phyloP scores from a whole-genome alignment of 2,329 filamentous ascomycete genomes.

The Talaromyces verruculosus region DNA sequence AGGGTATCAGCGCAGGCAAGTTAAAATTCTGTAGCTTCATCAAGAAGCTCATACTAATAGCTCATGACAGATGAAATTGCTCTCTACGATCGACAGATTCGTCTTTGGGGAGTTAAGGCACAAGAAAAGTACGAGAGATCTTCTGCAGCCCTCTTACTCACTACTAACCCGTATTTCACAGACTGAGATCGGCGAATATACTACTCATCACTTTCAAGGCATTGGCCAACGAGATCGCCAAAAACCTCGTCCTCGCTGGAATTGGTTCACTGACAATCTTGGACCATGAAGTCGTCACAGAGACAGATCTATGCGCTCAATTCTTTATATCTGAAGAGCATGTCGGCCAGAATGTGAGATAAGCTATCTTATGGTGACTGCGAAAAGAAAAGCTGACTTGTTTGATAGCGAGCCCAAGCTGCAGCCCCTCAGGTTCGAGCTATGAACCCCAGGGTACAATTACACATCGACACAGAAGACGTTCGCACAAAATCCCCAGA shows the following conservation, averaged over 20 bases:
- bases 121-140: slow-evolving; percentile 65
- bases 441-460: slow-evolving; percentile 83
- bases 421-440: slow-evolving; percentile 75
- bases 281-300: slow-evolving; percentile 72
- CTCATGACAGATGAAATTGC: slow-evolving; percentile 77
- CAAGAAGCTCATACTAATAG: slow-evolving; percentile 5
- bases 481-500: slow-evolving; percentile 66
- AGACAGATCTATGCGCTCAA: slow-evolving; percentile 76
- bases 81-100: slow-evolving; percentile 94
- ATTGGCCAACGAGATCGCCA: slow-evolving; percentile 90
- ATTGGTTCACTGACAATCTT: slow-evolving; percentile 87
- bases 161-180: slow-evolving; percentile 34
- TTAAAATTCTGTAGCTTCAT: not conserved
- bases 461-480: slow-evolving; percentile 68
- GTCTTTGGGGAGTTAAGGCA: slow-evolving; percentile 93
- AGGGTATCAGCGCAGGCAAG: slow-evolving; percentile 39
- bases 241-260: slow-evolving; percentile 93
- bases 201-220: slow-evolving; percentile 85
- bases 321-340: slow-evolving; percentile 76
- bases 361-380: not conserved
- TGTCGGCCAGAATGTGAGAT: slow-evolving; percentile 68
- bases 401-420: slow-evolving; percentile 68
- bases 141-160: not conserved
- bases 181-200: slow-evolving; percentile 84
- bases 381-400: not conserved